Conservation (phyloP, 257 asterid genomes). For the Forsythia suspensa region DNA sequence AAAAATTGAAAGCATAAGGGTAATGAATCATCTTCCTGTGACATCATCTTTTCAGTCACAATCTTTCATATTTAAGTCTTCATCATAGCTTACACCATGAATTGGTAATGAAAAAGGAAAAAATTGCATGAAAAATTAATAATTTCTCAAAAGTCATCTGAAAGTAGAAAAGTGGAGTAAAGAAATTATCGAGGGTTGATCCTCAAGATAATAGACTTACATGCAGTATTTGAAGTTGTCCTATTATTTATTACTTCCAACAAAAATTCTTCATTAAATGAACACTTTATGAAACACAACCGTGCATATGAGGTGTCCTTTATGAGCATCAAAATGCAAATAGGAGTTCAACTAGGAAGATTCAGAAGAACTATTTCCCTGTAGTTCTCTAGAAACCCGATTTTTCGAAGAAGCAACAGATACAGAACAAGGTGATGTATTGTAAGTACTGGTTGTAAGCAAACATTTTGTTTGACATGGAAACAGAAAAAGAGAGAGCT, state of each 20-base stretch:
- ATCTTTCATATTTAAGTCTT: neutral
- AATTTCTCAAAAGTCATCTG: neutral
- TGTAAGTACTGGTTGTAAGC: neutral
- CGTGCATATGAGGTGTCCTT: neutral
- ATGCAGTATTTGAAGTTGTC: neutral
- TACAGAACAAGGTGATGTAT: neutral
- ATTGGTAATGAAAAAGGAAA: neutral
- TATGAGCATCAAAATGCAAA: neutral
- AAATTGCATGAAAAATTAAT: neutral
- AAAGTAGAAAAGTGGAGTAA: neutral
- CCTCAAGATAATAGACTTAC: neutral
- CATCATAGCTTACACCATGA: neutral
- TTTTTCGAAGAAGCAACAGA: neutral
- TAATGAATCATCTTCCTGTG: too few relatives aligned
- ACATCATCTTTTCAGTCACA: too few relatives aligned
- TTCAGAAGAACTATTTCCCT: neutral
- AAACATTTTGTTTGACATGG: neutral
- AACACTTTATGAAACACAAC: neutral
- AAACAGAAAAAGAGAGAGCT: neutral
- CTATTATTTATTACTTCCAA: neutral
- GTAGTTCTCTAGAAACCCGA: neutral
- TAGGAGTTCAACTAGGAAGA: neutral
- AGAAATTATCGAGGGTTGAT: neutral
- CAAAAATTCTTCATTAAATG: neutral
- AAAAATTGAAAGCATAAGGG: too few relatives aligned